A percentile compares a stretch with the other conserved stretches of the same genome.
These are phyloP conservation scores for Debaryomycetaceae sp. DNA, from an alignment of 1,139 yeast species.

Conservation along the genomic window DNA sequence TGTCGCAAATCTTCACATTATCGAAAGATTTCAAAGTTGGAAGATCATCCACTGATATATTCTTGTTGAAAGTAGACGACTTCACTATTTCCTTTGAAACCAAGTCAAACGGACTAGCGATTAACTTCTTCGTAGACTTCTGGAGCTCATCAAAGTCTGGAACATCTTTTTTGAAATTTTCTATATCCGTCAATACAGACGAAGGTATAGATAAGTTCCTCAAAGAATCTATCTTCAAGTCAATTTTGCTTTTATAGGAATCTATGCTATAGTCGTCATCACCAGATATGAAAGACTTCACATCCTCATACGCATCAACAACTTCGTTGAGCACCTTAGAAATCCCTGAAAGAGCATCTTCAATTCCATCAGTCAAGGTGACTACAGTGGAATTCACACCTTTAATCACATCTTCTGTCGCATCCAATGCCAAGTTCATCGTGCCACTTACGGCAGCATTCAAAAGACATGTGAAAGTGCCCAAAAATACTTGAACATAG, in stretches of 20 bases:
- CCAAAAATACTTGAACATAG: constrained; percentile 67
- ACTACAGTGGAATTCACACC: constrained; percentile 61
- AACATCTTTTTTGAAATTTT: constrained; percentile 40
- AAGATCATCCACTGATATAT: constrained; percentile 14
- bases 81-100: constrained; percentile 9
- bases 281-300: constrained; percentile 57
- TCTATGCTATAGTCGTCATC: constrained; percentile 27
- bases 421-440: constrained; percentile 68
- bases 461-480: constrained; percentile 81
- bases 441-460: constrained; percentile 73
- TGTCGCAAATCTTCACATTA: constrained; percentile 6
- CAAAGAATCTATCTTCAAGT: constrained; percentile 56
- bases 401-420: constrained; percentile 59
- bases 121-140: constrained; percentile 22
- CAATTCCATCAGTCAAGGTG: constrained; percentile 54
- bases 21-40: constrained; percentile 23
- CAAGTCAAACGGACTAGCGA: constrained; percentile 19
- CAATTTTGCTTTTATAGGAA: constrained; percentile 41
- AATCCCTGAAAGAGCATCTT: constrained; percentile 57
- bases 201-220: constrained; percentile 61
- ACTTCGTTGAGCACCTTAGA: constrained; percentile 49
- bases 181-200: constrained; percentile 52
- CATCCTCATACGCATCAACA: constrained; percentile 39
- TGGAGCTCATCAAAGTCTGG: constrained; percentile 58
- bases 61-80: constrained; percentile 11